Evolutionary conservation across 495 filamentous ascomycete species (phyloP), one percentile per base, ranked within the genome.

Genomic region (Aspergillus sclerotiicarbonarius): DNA sequence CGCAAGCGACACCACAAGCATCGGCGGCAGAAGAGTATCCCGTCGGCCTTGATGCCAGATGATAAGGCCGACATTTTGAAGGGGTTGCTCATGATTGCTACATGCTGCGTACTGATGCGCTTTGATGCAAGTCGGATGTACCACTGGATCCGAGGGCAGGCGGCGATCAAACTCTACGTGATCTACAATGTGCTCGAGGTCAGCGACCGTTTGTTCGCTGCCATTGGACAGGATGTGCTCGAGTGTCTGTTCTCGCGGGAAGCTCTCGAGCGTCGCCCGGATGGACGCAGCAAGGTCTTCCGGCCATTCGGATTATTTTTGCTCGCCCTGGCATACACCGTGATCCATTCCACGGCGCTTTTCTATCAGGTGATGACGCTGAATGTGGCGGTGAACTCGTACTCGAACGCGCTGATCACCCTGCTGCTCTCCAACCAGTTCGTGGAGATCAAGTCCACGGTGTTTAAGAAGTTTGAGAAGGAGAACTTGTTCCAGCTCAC

Each of bases 121-220:
- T 89, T 98, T 41, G 94, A 99, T 73, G 93, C 95, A 10, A 96
- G 92, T 68, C 84, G 91, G 35, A 96, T 99, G 91, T 99, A 99
- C 72, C 94, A 99, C 69, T 90, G 91, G 66, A 97, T 99, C 65
- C 87, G 91, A 46, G 94, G 91, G 8, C 95, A 98, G 73, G 91
- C 91, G 5, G 92, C 92, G 8, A 96, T 99, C 74, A 99, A 99
- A 70, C 80, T 99, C 4, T 99, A 98, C 71, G 92, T 97, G 45
- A 97, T 99, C 49, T 98, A 96, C 76, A 98, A 98, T 65, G 90
- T 96, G 31, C 80, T 99, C 4, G 94, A 99, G 72, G 88, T 87
- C 54, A 86, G 85, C 51, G 94, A 99, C 68, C 85, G 90, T 25
- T 79, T 99, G 0, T 83, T 97, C 53, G 89, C 90, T 5, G 93